Conservation (phyloP, 2,329 filamentous ascomycete species). For the Fusarium continuum region DNA sequence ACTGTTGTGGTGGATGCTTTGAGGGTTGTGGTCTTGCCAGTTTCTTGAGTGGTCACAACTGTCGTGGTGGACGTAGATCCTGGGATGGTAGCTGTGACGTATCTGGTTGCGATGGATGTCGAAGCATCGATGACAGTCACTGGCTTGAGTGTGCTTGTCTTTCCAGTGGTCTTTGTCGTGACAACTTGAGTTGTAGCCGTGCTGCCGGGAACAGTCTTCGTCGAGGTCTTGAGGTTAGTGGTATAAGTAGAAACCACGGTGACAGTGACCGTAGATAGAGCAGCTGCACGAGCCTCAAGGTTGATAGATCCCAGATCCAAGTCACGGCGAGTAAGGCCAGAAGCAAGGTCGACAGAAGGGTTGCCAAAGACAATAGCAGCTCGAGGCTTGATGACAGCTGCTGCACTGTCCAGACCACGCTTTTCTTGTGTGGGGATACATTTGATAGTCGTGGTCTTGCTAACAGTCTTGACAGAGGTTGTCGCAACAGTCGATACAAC, state of each 20-base stretch:
- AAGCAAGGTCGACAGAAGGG: slow-evolving; percentile 7
- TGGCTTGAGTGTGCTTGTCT: slow-evolving; percentile 23
- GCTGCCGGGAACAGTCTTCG: slow-evolving; percentile 20
- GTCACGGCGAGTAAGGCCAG: slow-evolving; percentile 15
- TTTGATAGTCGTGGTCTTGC: slow-evolving; percentile 34
- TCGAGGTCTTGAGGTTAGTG: slow-evolving; percentile 27
- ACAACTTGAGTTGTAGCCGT: slow-evolving; percentile 21
- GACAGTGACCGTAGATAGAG: slow-evolving; percentile 11
- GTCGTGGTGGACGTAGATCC: slow-evolving; percentile 31
- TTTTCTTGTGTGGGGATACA: slow-evolving; percentile 34
- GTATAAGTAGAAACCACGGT: slow-evolving; percentile 24
- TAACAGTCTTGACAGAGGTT: slow-evolving; percentile 31
- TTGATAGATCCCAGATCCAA: slow-evolving; percentile 15
- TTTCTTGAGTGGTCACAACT: slow-evolving; percentile 22
- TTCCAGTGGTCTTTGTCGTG: slow-evolving; percentile 22
- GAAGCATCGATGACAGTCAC: slow-evolving; percentile 12
- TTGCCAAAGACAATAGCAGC: slow-evolving; percentile 26
- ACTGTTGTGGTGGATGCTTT: slow-evolving; percentile 31
- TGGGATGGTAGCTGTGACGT: slow-evolving; percentile 16
- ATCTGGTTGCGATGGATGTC: slow-evolving; percentile 20
- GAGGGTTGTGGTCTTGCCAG: slow-evolving; percentile 36
- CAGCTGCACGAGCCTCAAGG: slow-evolving; percentile 20
- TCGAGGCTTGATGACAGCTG: background rate
- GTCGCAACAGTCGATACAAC: slow-evolving; percentile 32
- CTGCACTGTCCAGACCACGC: slow-evolving; percentile 1